A percentile compares a stretch with the other conserved stretches of the same genome.
Evolutionary conservation across 164 flowering plant genomes (phyloP).

Genomic region (Magnolia sinica): DNA sequence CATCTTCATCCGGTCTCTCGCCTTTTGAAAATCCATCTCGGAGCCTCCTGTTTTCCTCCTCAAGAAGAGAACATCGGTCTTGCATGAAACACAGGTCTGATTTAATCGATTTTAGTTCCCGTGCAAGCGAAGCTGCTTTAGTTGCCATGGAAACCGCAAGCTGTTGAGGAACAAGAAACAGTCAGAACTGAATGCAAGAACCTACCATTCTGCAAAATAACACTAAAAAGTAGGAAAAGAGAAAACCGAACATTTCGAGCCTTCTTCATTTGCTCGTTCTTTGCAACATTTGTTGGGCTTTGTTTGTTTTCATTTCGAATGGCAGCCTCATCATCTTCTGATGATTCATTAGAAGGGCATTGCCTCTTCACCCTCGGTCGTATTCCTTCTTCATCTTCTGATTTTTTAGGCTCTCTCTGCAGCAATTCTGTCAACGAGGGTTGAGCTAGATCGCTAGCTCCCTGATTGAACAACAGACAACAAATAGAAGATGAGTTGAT

Average conservation of each 20-base stretch:
- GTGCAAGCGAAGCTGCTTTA: slow-evolving; percentile 69
- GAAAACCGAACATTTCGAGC: slow-evolving; percentile 60
- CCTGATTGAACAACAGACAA: slow-evolving; percentile 32
- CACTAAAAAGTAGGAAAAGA: background rate
- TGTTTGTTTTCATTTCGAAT: slow-evolving; percentile 25
- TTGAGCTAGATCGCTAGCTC: slow-evolving; percentile 67
- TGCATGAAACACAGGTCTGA: slow-evolving; percentile 67
- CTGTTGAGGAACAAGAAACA: slow-evolving; percentile 29
- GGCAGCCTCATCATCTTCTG: slow-evolving; percentile 29
- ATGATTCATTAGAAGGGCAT: slow-evolving; percentile 25
- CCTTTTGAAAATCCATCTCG: slow-evolving; percentile 61
- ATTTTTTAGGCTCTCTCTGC: slow-evolving; percentile 30
- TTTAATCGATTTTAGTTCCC: slow-evolving; percentile 68
- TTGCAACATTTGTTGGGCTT: slow-evolving; percentile 10
- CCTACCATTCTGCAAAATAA: background rate
- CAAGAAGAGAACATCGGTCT: slow-evolving; percentile 67
- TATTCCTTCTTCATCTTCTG: slow-evolving; percentile 17
- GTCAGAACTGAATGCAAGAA: background rate
- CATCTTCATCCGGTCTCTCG: slow-evolving; percentile 83
- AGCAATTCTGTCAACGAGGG: slow-evolving; percentile 61
- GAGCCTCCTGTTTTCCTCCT: slow-evolving; percentile 81
- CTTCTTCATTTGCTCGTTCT: slow-evolving; percentile 52
- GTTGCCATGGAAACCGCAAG: slow-evolving; percentile 86
- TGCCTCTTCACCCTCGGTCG: slow-evolving; percentile 47
- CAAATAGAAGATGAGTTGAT: background rate